Base-by-base conservation (phyloP, 768 basidiomycete genomes). In the Hygrocybe punicea region DNA sequence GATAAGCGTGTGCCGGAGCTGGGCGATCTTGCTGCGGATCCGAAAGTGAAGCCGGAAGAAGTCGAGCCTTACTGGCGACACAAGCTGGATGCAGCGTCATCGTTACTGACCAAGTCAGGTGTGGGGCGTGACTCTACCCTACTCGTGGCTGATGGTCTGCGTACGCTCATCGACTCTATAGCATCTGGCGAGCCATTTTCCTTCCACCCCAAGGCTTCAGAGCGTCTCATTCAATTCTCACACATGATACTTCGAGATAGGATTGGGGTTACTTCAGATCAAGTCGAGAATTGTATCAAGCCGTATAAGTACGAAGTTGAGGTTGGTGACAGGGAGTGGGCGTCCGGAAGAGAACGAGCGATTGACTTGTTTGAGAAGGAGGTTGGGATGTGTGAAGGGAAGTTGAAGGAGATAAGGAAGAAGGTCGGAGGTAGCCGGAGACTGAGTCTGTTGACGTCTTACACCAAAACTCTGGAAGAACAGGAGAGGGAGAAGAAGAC, bases 251-350 rank as follows among this genome's bases (percentile, higher is more conserved):
- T 99, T 52, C 82, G 96, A 57, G 96, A 98, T 66, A 84, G 96
- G 6, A 89, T 98, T 56, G 90, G 92, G 14, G 74, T 96, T 55
- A 93, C 97, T n/a, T 89, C 92, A 4, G 97, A 99, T 69, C 96
- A 98, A 73, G 96, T 99, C 14, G 97, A 99, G 78, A 99, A 98
- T 71, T 96, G 93, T 72, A 98, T 99, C 79, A 99, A 99, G 73
- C 97, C 96, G 25, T 98, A 85, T 82, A 99, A 99, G 77, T 96
- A 97, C 67, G 96, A 98, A 67, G 87, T 98, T 24, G 97, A 99
- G 68, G 89, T 98, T 13, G 94, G 98, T 60, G 81, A 84, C 13
- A 77, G 87, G 40, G 97, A 99, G 70, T 99, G 97, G 97, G 91
- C 92, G 63, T 67, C 77, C 2, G 97, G 97, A 1, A 77, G 95